Percentiles rank a stretch among this genome's conserved stretches.
Conservation (phyloP, 202 grass and related monocot genomes). For the Saccharum hybrid region DNA sequence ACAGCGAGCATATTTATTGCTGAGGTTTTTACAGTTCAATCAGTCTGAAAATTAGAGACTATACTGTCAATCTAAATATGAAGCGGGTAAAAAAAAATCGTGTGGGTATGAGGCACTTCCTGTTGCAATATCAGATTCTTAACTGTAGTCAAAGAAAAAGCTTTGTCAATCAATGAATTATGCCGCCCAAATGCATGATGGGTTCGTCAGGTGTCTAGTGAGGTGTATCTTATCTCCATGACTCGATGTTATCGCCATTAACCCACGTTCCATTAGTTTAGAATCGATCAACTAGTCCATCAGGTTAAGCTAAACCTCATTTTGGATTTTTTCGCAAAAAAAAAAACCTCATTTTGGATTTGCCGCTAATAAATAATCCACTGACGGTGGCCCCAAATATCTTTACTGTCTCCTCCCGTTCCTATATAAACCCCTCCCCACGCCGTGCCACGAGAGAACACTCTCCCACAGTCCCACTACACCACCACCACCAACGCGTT, state of each 20-base stretch:
- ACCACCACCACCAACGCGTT: neutral
- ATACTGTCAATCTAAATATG: neutral
- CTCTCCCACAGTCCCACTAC: neutral
- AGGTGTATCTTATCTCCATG: constrained; percentile 42
- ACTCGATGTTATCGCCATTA: constrained; percentile 24
- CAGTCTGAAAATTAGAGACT: too few species aligned
- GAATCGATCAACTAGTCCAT: constrained; percentile 11
- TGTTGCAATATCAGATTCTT: neutral
- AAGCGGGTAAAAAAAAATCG: neutral
- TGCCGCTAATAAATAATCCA: constrained; percentile 30
- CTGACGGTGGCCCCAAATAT: constrained; percentile 33
- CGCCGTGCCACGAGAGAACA: constrained; percentile 42
- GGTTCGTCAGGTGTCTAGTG: neutral
- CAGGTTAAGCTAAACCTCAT: constrained; percentile 10
- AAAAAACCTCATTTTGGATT: too few species aligned
- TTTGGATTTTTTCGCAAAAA: too few species aligned
- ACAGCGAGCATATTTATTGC: too few species aligned
- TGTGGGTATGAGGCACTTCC: neutral
- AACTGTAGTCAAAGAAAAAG: neutral
- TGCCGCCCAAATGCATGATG: neutral
- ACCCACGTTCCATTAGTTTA: constrained; percentile 27
- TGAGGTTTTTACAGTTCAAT: too few species aligned
- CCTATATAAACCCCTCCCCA: constrained; percentile 49
- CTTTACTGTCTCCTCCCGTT: constrained; percentile 1
- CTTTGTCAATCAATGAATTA: neutral